phyloP scores from a whole-genome alignment of 176 grass and related monocot genomes.

The Cocos nucifera region DNA sequence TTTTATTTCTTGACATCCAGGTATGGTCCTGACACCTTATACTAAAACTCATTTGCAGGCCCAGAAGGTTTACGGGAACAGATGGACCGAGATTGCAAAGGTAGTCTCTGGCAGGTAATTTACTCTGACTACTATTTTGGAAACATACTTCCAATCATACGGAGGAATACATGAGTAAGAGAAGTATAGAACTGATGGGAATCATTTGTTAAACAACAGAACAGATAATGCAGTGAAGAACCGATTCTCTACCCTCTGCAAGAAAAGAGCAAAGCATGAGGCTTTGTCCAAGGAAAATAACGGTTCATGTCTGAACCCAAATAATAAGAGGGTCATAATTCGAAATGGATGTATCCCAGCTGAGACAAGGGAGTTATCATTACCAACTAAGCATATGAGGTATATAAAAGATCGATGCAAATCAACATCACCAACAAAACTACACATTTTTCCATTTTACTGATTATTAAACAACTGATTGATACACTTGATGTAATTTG shows the following conservation, averaged over 20 bases:
- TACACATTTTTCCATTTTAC: too few species aligned
- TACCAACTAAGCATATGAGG: constrained; percentile 60
- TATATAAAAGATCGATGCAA: constrained; percentile 10
- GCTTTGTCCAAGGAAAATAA: constrained; percentile 58
- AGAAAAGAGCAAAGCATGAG: constrained; percentile 65
- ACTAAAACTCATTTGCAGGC: constrained; percentile 46
- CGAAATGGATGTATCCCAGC: constrained; percentile 32
- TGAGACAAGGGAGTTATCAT: constrained; percentile 25
- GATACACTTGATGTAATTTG: neutral
- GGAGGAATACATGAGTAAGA: too few species aligned
- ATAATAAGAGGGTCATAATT: constrained; percentile 38
- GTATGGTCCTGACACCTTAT: neutral
- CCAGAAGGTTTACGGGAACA: constrained; percentile 89
- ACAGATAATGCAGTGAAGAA: constrained; percentile 97
- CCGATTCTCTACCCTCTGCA: constrained; percentile 82
- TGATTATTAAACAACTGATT: neutral
- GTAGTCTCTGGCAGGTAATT: constrained; percentile 86
- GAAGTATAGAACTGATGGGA: neutral
- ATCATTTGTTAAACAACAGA: constrained; percentile 21
- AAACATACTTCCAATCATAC: neutral
- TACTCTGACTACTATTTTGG: constrained; percentile 14
- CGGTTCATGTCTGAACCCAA: constrained; percentile 33
- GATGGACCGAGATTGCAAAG: constrained; percentile 96
- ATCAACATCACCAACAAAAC: too few species aligned
- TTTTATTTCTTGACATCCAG: neutral